Conservation (phyloP, 2,329 filamentous ascomycete genomes). For the Penicillium sp. region DNA sequence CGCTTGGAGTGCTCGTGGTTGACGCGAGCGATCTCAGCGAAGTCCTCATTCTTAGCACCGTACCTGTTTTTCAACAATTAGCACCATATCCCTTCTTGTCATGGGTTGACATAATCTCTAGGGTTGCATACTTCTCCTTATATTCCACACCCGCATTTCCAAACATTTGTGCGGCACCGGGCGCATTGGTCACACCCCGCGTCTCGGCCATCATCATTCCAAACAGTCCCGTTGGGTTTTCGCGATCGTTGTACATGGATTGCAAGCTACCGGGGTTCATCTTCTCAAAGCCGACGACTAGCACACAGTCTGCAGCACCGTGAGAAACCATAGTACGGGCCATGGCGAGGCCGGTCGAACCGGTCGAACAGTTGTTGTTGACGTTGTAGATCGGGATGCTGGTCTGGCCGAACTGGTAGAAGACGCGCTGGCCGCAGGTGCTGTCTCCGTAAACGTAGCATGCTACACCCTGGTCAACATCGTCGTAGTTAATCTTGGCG, state of each 20-base stretch:
- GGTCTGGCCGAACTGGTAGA: constrained; percentile 98
- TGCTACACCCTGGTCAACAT: constrained; percentile 91
- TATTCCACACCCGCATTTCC: constrained; percentile 92
- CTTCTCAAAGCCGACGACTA: constrained; percentile 96
- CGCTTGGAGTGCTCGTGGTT: constrained; percentile 89
- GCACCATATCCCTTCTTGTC: not conserved
- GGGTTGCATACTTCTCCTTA: constrained; percentile 71
- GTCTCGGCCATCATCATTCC: constrained; percentile 78
- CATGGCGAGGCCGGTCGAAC: constrained; percentile 85
- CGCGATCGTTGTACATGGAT: constrained; percentile 78
- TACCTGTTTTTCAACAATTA: constrained; percentile 52
- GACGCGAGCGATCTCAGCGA: constrained; percentile 88
- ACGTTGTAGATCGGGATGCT: constrained; percentile 95
- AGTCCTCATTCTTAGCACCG: constrained; percentile 79
- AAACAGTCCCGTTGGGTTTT: constrained; percentile 72
- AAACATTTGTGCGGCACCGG: constrained; percentile 88
- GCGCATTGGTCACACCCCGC: constrained; percentile 74
- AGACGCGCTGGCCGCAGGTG: constrained; percentile 91
- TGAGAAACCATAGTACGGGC: constrained; percentile 74
- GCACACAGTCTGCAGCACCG: constrained; percentile 79
- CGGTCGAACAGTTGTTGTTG: constrained; percentile 98
- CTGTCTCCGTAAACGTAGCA: constrained; percentile 98
- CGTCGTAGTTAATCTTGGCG: constrained; percentile 85
- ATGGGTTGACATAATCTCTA: not conserved
- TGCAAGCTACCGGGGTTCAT: constrained; percentile 91